Evolutionary conservation across 2,329 filamentous ascomycete genomes (phyloP).

Genomic region (Colletotrichum lindemuthianum): DNA sequence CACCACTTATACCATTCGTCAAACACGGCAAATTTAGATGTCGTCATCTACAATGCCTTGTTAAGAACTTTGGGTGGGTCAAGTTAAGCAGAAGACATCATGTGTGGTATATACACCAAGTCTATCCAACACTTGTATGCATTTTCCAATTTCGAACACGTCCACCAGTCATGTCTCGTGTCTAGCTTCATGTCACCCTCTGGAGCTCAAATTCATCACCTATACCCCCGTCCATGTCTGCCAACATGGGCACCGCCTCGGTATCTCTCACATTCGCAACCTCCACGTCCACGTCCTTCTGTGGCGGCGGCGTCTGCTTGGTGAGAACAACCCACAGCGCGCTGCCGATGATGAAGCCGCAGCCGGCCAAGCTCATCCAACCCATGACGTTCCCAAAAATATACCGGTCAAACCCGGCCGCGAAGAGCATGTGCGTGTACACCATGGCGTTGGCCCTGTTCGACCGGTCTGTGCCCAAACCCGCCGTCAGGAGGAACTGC

Average conservation of each 20-base stretch:
- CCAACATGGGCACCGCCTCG: constrained; percentile 55
- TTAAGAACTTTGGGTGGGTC: too few relatives aligned
- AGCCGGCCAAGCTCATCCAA: constrained; percentile 59
- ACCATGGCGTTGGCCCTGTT: constrained; percentile 68
- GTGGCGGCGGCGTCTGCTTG: constrained; percentile 49
- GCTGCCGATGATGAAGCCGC: constrained; percentile 62
- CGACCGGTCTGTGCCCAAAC: constrained; percentile 76
- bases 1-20: too few relatives aligned
- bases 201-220: constrained; percentile 37
- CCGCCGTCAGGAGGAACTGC: constrained; percentile 86
- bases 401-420: constrained; percentile 61
- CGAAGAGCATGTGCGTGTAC: constrained; percentile 68
- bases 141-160: background rate
- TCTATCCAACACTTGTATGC: too few relatives aligned
- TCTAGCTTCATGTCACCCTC: constrained; percentile 3
- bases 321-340: constrained; percentile 61
- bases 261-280: constrained; percentile 41
- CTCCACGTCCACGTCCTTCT: constrained; percentile 44
- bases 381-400: constrained; percentile 64
- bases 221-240: constrained; percentile 42
- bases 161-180: background rate
- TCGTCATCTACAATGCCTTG: too few relatives aligned
- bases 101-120: too few relatives aligned
- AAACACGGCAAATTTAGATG: too few relatives aligned
- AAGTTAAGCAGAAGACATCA: too few relatives aligned